These are phyloP conservation scores for Neotropicomus parvogracilis DNA, from an alignment of 1,284 basidiomycete genomes.

Conservation along the genomic window DNA sequence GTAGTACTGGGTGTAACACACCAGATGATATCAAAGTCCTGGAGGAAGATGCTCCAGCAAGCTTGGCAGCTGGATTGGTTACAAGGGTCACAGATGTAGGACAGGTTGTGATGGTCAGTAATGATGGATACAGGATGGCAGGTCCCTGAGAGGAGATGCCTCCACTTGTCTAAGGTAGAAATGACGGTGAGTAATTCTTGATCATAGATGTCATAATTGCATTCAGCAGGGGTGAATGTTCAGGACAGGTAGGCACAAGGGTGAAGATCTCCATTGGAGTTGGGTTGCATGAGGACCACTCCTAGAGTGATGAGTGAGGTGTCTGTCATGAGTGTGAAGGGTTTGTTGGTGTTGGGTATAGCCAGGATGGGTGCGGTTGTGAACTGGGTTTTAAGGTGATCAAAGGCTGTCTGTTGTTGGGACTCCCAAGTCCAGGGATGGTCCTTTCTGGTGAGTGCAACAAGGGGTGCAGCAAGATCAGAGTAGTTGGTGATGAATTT, in stretches of 20 bases:
- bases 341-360: background rate
- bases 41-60: no score
- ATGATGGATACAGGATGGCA: no score
- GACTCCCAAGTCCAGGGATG: background rate
- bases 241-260: background rate
- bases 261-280: background rate
- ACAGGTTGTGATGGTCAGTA: no score
- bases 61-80: no score
- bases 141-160: no score
- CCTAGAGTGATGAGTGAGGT: background rate
- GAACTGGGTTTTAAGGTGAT: background rate
- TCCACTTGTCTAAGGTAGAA: no score
- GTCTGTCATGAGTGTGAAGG: background rate
- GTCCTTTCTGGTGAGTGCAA: background rate
- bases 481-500: background rate
- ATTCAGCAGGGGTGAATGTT: background rate
- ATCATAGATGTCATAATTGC: no score
- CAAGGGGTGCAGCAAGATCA: background rate
- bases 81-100: no score
- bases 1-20: no score
- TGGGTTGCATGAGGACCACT: background rate
- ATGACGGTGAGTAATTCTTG: no score
- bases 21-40: no score
- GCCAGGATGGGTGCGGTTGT: background rate
- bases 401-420: background rate